phyloP scores from a whole-genome alignment of 768 basidiomycete genomes.

The Amanita fuliginea region DNA sequence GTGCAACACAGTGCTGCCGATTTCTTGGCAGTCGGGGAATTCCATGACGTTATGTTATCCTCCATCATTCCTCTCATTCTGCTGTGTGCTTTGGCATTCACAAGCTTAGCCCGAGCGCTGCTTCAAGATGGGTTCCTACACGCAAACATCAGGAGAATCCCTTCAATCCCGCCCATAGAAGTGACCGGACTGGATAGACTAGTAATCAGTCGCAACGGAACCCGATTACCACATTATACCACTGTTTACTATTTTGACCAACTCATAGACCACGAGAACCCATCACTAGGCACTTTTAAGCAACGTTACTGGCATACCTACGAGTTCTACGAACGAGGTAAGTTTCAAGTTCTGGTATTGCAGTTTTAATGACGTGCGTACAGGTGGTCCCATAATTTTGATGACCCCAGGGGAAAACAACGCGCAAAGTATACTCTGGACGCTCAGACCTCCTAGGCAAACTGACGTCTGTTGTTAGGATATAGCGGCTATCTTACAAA shows the following conservation, averaged over 20 bases:
- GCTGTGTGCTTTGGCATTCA: background rate
- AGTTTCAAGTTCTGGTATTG: background rate
- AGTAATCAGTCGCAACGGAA: conserved; percentile 33
- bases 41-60: background rate
- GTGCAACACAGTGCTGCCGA: too few relatives aligned
- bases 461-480: conserved; percentile 14
- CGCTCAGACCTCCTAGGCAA: background rate
- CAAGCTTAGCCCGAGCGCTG: conserved; percentile 10
- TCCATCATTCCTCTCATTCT: background rate
- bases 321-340: conserved; percentile 51
- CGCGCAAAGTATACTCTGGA: conserved; percentile 33
- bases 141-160: conserved; percentile 29
- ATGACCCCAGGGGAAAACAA: conserved; percentile 58
- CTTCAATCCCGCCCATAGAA: conserved; percentile 24
- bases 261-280: conserved; percentile 41
- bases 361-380: conserved; percentile 1
- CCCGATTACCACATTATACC: conserved; percentile 30
- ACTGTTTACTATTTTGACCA: conserved; percentile 47
- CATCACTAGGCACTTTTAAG: conserved; percentile 62
- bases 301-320: conserved; percentile 66
- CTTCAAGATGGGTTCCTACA: conserved; percentile 28
- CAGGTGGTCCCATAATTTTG: conserved; percentile 51
- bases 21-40: too few relatives aligned
- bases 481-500: conserved; percentile 52
- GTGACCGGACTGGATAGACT: conserved; percentile 18